Evolutionary conservation across 768 basidiomycete species (phyloP), one percentile per base, ranked within the genome.

Genomic region (Omphalotus guepiniiformis): DNA sequence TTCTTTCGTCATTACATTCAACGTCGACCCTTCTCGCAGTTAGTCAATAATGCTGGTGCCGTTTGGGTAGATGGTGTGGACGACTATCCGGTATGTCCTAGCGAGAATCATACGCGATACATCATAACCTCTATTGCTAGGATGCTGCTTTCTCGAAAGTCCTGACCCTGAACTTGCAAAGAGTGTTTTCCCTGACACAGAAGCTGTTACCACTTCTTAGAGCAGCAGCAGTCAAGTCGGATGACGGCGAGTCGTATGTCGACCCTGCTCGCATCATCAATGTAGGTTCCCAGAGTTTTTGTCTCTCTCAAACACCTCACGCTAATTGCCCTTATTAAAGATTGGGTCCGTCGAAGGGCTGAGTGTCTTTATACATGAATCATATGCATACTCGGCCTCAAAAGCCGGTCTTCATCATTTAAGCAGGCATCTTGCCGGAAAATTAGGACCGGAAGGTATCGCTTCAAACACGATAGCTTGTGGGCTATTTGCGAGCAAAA

Each of bases 111-210:
- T n/a, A n/a, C n/a, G 9, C 30, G 30, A 32, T 59, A 47, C 50
- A 53, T 49, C 35, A 54, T 38, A 23, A 49, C 12, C 4, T n/a
- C n/a, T n/a, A n/a, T 15, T 38, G 8, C 28, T 48, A 80, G 66
- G 83, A 85, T 53, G 61, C 66, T 8, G 80, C 78, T 6, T 83
- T 77, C 58, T 72, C 73, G 8, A 84, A 84, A 58, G 70, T 86
- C 38, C 56, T 85, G 47, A 80, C 71, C 5, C 60, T 85, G 36
- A 83, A 85, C 61, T 56, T 83, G 16, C 80, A 82, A 54, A 69
- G 80, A 4, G 80, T 82, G 6, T 85, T 84, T 58, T 82, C 77
- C 1, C 58, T 85, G 25, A 82, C 78, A 6, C 83, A 85, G 57
- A 75, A 76, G 55, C 63, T 79, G 12, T 59, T 82, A 1, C 82